A percentile compares a stretch with the other conserved stretches of the same genome.
Conservation (phyloP, 2,329 filamentous ascomycete species). For the Talaromyces amestolkiae region DNA sequence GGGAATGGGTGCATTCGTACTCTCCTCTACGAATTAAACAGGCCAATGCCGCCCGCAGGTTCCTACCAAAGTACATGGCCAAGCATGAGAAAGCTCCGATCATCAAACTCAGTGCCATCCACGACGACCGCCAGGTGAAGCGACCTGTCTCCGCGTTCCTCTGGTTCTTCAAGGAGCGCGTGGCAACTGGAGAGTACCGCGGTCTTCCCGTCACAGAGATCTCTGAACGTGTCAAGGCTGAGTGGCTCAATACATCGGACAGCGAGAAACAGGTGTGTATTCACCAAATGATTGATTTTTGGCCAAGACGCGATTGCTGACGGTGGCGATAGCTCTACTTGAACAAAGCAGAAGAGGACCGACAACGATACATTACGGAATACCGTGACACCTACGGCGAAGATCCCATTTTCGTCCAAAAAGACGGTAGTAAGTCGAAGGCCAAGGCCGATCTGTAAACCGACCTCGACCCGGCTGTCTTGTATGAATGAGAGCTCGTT, state of each 20-base stretch:
- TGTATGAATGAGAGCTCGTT: neutral
- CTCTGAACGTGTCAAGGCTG: constrained; percentile 19
- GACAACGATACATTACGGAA: constrained; percentile 35
- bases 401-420: constrained; percentile 20
- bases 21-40: constrained; percentile 57
- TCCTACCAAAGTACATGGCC: constrained; percentile 28
- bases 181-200: constrained; percentile 50
- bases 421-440: neutral
- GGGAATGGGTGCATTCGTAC: constrained; percentile 55
- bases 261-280: constrained; percentile 39
- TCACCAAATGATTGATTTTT: neutral
- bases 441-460: neutral
- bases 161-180: constrained; percentile 48
- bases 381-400: constrained; percentile 37
- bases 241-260: constrained; percentile 31
- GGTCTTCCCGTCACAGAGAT: constrained; percentile 43
- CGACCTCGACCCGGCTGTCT: neutral
- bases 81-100: constrained; percentile 20
- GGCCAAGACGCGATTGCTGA: neutral
- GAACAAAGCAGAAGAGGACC: constrained; percentile 28
- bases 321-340: constrained; percentile 25
- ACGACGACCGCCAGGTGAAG: constrained; percentile 57
- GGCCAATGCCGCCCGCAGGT: constrained; percentile 58
- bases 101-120: constrained; percentile 32
- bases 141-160: constrained; percentile 38